Base-by-base conservation (phyloP, 2,329 filamentous ascomycete species). In the Trichocomaceae sp. region DNA sequence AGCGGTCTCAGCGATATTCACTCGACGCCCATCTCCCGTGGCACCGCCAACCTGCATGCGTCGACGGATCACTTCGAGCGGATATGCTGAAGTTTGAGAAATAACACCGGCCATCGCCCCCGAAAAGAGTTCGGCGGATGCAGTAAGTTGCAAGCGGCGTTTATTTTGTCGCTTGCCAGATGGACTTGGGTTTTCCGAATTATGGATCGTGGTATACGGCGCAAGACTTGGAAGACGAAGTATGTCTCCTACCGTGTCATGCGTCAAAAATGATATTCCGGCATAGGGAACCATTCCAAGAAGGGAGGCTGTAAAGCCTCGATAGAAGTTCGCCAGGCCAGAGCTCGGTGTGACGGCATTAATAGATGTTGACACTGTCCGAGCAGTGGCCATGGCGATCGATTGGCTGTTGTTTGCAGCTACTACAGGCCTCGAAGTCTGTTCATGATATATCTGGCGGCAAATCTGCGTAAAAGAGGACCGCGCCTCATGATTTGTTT, bases 261-360 rank as follows among this genome's bases (percentile, higher is more conserved):
- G 93, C 0, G 90, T 95, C 41, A 99, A 80, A 74, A 99, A 99
- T 1, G 90, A 96, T 66, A 95, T 86, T 63, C 93, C 93, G 1
- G 93, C 93, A 66, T 99, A 99, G 0, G 93, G 93, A 0, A 99
- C 77, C 92, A 99, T 99, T 63, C 93, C 93, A 57, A 95, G 78
- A 5, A 99, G 72, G 0, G 93, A 97, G 0, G 92, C 88, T 0
- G 84, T 83, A 70, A 99, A 99, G 49, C 93, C 93, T 48, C 93
- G 84, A 73, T 96, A 99, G 70, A 99, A 99, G 71, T 99, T 99
- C 54, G 83, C 73, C 0, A 97, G 69, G 3, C 92, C 92, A 10
- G 79, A 80, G 23, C 77, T 78, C 0, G 88, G 85, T 0, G 81
- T 77, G 0, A 80, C 75, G 9, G 76, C 73, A 20, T 79, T 76